Conservation (phyloP, 371 early-diverging fungal species). For the Saksenaea oblongispora region DNA sequence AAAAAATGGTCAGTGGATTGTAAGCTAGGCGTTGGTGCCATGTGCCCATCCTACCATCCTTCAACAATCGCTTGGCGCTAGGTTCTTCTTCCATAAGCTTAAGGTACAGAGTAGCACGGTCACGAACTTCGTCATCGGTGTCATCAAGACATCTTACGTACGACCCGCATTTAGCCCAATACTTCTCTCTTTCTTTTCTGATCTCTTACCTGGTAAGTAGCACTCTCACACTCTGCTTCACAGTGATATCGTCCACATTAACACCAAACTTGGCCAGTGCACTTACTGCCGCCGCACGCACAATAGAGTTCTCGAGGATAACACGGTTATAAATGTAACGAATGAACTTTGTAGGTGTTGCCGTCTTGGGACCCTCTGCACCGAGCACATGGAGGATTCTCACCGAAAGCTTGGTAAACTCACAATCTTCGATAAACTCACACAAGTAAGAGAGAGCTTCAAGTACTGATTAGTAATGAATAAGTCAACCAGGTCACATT, state of each 20-base stretch:
- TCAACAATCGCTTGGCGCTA: constrained; percentile 60
- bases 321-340: constrained; percentile 98
- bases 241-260: constrained; percentile 70
- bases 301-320: constrained; percentile 94
- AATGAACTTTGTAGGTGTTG: constrained; percentile 92
- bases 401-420: constrained; percentile 95
- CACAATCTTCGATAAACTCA: constrained; percentile 99
- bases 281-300: constrained; percentile 97
- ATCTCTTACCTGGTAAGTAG: constrained; percentile 72
- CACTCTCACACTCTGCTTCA: constrained; percentile 81
- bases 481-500: not conserved
- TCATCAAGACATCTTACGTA: constrained; percentile 89
- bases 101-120: constrained; percentile 91
- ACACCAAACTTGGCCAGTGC: constrained; percentile 94
- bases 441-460: constrained; percentile 92
- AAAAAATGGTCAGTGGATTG: constrained; percentile 3
- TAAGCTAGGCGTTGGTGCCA: not conserved
- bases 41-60: constrained; percentile 50
- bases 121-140: constrained; percentile 97
- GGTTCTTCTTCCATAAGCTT: constrained; percentile 71
- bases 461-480: not conserved
- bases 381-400: constrained; percentile 94
- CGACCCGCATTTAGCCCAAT: not conserved
- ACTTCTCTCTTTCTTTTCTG: not conserved
- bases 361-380: constrained; percentile 90